Percentiles rank a stretch among this genome's conserved stretches.
phyloP scores from a whole-genome alignment of 2,329 filamentous ascomycete species.

The Phaeomoniella chlamydospora region DNA sequence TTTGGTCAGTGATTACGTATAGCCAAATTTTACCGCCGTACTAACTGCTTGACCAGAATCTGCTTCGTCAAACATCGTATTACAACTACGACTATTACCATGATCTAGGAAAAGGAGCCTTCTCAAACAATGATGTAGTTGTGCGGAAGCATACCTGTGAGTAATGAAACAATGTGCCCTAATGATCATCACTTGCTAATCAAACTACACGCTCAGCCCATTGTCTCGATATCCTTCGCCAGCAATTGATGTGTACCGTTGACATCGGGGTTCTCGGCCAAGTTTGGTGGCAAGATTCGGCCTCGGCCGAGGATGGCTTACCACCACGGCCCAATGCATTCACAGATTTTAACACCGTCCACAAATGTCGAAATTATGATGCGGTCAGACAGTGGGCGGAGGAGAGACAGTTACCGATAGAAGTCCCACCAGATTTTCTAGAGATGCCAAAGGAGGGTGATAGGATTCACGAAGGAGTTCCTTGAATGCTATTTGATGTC shows the following conservation, averaged over 20 bases:
- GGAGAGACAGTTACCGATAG: constrained; percentile 5
- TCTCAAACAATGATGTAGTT: constrained; percentile 40
- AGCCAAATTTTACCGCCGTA: too few species aligned
- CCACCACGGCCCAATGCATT: neutral
- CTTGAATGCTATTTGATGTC: too few species aligned
- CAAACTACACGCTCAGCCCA: too few species aligned
- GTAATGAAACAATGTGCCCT: too few species aligned
- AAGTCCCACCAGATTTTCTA: neutral
- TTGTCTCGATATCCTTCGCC: constrained; percentile 46
- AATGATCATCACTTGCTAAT: too few species aligned
- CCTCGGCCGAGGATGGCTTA: too few species aligned
- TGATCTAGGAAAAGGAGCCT: constrained; percentile 33
- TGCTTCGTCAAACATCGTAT: constrained; percentile 42
- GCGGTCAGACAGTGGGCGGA: constrained; percentile 39
- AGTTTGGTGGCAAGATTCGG: constrained; percentile 40
- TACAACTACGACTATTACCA: constrained; percentile 48
- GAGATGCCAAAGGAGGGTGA: neutral
- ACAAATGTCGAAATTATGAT: constrained; percentile 44
- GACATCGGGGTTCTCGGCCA: constrained; percentile 48
- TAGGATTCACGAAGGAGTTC: neutral
- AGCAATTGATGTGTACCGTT: constrained; percentile 48
- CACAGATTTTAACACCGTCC: constrained; percentile 44
- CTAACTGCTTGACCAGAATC: too few species aligned
- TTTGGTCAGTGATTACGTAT: too few species aligned
- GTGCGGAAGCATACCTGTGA: constrained; percentile 43